Base-by-base conservation (phyloP, 805 yeast species). In the Alloascoidea africana region DNA sequence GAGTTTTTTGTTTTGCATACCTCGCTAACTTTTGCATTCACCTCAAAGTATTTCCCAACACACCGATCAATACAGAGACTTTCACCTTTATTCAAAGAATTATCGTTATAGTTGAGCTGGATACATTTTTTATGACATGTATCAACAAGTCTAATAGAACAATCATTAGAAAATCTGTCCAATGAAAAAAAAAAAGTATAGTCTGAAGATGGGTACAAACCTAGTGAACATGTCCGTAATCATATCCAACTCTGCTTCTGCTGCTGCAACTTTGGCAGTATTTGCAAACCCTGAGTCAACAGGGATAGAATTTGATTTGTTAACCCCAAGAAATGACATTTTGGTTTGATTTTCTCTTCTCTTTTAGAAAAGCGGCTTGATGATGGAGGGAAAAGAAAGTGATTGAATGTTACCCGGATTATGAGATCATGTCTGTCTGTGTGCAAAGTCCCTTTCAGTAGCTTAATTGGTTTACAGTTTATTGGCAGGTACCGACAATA, bases 141-240 rank as follows among this genome's bases (percentile, higher is more conserved):
- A 52, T 79, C 87, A 17, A 87, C 94, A 51, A 87, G 66, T 52
- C 77, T 51, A n/a, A n/a, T n/a, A n/a, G n/a, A n/a, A n/a, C n/a
- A n/a, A n/a, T n/a, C n/a, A n/a, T n/a, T n/a, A n/a, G n/a, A n/a
- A n/a, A n/a, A n/a, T n/a, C n/a, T n/a, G n/a, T n/a, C n/a, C n/a
- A n/a, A n/a, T n/a, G n/a, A n/a, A n/a, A n/a, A n/a, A n/a, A n/a
- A n/a, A n/a, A n/a, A n/a, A n/a, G n/a, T n/a, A n/a, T n/a, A n/a
- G n/a, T n/a, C n/a, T n/a, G n/a, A n/a, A n/a, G n/a, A n/a, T n/a
- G n/a, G n/a, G n/a, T n/a, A n/a, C n/a, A n/a, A n/a, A n/a, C n/a
- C n/a, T n/a, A 73, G 89, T 89, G 74, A 89, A 89, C 96, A 89
- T 86, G 49, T 91, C 95, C 32, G 96, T 87, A 49, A 89, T 94